Evolutionary conservation across 768 basidiomycete genomes (phyloP).

Genomic region (Phylloporus arenicola): DNA sequence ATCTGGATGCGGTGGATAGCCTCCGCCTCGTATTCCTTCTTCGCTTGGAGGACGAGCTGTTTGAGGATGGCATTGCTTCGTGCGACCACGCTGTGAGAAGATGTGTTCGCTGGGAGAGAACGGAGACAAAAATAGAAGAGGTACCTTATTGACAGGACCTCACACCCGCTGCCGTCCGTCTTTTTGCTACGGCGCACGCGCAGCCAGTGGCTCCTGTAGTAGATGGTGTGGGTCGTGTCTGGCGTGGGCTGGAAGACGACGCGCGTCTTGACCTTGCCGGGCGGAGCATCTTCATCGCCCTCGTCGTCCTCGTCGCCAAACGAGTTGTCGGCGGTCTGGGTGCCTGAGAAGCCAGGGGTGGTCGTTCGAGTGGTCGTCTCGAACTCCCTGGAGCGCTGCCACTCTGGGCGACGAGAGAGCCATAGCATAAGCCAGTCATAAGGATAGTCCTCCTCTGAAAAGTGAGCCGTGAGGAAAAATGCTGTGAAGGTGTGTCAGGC

Average conservation of each 20-base stretch:
- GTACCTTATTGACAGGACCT: conserved; percentile 73
- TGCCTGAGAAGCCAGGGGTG: conserved; percentile 50
- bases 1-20: conserved; percentile 84
- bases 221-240: conserved; percentile 86
- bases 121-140: conserved; percentile 14
- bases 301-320: conserved; percentile 46
- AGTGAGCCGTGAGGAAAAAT: conserved; percentile 86
- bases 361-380: conserved; percentile 79
- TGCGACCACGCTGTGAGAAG: conserved; percentile 61
- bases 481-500: conserved; percentile 35
- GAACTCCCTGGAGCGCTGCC: conserved; percentile 86
- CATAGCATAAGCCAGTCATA: conserved; percentile 92
- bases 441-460: conserved; percentile 85
- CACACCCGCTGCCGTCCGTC: conserved; percentile 61
- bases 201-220: conserved; percentile 80
- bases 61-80: conserved; percentile 80
- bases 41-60: conserved; percentile 86
- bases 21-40: conserved; percentile 83
- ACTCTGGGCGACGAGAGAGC: conserved; percentile 80
- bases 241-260: conserved; percentile 86
- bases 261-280: conserved; percentile 67
- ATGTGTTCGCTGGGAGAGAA: conserved; percentile 11
- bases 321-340: conserved; percentile 46
- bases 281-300: conserved; percentile 43
- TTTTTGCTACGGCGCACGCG: conserved; percentile 68